These are phyloP conservation scores for Neurospora sp. DNA, from an alignment of 495 filamentous ascomycete species.

Conservation along the genomic window DNA sequence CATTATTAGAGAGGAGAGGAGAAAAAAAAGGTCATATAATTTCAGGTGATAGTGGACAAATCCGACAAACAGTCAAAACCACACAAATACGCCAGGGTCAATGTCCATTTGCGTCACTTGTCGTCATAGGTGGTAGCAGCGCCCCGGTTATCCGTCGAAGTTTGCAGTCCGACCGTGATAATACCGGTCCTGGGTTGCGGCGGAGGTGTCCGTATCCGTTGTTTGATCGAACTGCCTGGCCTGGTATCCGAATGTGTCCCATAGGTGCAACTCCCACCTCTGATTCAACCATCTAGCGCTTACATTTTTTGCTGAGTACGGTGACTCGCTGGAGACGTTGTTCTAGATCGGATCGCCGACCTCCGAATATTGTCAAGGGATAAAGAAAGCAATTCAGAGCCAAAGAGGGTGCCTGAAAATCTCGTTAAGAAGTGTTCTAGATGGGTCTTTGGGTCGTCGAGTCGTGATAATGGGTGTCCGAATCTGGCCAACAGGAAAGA, in stretches of 20 bases:
- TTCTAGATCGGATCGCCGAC: not conserved
- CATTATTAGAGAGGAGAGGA: not conserved
- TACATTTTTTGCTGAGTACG: not conserved
- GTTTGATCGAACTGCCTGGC: not conserved
- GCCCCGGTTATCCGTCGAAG: not conserved
- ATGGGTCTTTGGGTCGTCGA: not conserved
- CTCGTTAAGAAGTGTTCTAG: not conserved
- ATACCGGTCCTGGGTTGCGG: not conserved
- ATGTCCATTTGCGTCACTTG: conserved; percentile 6
- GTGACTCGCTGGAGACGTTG: not conserved
- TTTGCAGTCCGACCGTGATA: not conserved
- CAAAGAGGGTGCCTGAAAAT: not conserved
- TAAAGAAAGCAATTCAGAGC: not conserved
- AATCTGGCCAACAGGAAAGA: not conserved
- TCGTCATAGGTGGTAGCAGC: conserved; percentile 9
- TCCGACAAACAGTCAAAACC: not conserved
- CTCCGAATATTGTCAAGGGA: not conserved
- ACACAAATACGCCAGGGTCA: not conserved
- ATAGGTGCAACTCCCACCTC: not conserved
- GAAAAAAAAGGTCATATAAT: not conserved
- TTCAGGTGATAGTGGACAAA: not conserved
- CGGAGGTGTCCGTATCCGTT: not conserved
- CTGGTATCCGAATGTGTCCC: not conserved
- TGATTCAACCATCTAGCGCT: not conserved
- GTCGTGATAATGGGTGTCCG: not conserved